phyloP scores from a whole-genome alignment of 2,329 filamentous ascomycete genomes.

The Verticillium isaacii region DNA sequence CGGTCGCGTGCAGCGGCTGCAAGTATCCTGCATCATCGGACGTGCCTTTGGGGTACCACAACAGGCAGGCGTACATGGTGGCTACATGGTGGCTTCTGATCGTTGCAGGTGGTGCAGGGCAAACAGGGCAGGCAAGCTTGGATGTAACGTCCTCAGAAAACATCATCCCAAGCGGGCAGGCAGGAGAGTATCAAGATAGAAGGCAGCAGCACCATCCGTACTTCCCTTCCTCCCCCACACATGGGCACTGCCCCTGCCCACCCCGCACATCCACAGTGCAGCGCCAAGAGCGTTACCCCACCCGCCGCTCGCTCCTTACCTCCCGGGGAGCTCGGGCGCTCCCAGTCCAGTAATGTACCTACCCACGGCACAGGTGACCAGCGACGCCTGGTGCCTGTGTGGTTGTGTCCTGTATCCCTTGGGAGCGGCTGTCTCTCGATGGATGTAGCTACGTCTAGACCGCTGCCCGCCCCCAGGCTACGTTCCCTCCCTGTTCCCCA shows the following conservation, averaged over 20 bases:
- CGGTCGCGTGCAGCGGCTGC: not conserved
- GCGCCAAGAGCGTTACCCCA: not conserved
- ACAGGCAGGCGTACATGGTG: not conserved
- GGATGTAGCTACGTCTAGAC: not conserved
- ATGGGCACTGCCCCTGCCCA: not conserved
- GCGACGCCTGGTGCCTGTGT: not conserved
- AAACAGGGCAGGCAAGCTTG: not conserved
- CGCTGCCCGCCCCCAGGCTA: not conserved
- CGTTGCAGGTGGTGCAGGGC: not conserved
- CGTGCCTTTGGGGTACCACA: not conserved
- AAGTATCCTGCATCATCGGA: not conserved
- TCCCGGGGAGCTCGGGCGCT: not conserved
- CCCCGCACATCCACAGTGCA: conserved; percentile 1
- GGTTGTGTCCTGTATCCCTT: not conserved
- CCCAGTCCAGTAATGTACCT: not conserved
- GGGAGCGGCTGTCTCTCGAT: not conserved
- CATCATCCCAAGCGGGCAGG: not conserved
- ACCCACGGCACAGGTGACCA: not conserved
- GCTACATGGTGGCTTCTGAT: not conserved
- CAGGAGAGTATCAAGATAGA: conserved; percentile 2
- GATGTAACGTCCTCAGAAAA: not conserved
- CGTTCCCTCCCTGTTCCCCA: not conserved
- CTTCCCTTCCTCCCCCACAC: not conserved
- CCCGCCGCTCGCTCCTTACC: not conserved
- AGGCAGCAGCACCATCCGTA: not conserved